Evolutionary conservation across 768 basidiomycete species (phyloP).

Genomic region (Russula foetens): DNA sequence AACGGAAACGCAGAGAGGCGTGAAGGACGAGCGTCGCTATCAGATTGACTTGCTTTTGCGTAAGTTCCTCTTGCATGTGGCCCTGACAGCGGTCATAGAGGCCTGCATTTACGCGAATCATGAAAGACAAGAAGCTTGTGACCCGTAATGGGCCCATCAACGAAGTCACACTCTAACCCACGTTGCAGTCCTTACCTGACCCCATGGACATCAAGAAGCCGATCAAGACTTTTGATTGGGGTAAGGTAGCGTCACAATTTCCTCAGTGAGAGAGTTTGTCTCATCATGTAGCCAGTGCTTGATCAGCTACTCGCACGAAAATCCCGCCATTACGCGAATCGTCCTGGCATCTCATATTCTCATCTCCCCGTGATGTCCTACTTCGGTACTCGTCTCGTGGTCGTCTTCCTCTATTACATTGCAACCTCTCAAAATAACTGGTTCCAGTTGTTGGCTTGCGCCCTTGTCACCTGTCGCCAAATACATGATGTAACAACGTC

Average conservation of each 20-base stretch:
- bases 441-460: no score
- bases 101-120: conserved; percentile 95
- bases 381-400: no score
- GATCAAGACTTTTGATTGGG: conserved; percentile 89
- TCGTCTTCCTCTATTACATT: no score
- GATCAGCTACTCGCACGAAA: no score
- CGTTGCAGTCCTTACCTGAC: conserved; percentile 79
- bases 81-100: conserved; percentile 33
- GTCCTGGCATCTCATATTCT: no score
- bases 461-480: no score
- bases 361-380: no score
- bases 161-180: conserved; percentile 83
- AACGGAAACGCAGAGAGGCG: conserved; percentile 80
- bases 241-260: conserved; percentile 35
- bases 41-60: conserved; percentile 74
- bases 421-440: no score
- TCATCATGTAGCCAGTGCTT: no score
- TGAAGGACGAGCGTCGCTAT: conserved; percentile 87
- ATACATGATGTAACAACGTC: no score
- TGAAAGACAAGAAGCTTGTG: conserved; percentile 93
- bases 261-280: not conserved
- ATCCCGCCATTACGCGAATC: no score
- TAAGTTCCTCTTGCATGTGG: not conserved
- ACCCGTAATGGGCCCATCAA: conserved; percentile 80
- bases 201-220: conserved; percentile 85